A percentile compares a stretch with the other conserved stretches of the same genome.
phyloP scores from a whole-genome alignment of 139 green algal genomes.

The Tetraselmis chui region DNA sequence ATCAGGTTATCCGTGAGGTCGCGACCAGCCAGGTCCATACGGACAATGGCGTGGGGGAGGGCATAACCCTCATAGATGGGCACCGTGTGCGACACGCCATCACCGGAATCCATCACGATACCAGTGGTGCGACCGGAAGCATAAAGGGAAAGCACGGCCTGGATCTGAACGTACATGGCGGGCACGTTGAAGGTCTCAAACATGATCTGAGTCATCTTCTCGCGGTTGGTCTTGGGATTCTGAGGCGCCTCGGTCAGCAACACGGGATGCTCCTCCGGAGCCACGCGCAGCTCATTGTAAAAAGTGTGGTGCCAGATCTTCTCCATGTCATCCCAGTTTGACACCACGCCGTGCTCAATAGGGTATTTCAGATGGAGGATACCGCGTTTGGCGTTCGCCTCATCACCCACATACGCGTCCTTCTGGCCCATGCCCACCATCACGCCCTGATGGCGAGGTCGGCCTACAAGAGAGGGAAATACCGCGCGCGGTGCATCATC shows the following conservation, averaged over 20 bases:
- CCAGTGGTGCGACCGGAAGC: constrained; percentile 93
- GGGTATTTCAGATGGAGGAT: constrained; percentile 97
- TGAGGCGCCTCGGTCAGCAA: constrained; percentile 96
- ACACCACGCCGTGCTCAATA: constrained; percentile 96
- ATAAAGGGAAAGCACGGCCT: constrained; percentile 98
- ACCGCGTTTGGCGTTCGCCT: constrained; percentile 95
- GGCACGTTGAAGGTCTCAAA: constrained; percentile 98
- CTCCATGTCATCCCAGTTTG: constrained; percentile 99
- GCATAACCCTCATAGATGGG: constrained; percentile 98
- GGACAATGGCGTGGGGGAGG: constrained; percentile 92
- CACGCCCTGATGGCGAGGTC: constrained; percentile 87
- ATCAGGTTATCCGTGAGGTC: constrained; percentile 97
- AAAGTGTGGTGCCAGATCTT: constrained; percentile 99
- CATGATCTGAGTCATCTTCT: constrained; percentile 97
- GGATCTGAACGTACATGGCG: constrained; percentile 94
- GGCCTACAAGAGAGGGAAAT: constrained; percentile 94
- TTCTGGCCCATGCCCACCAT: constrained; percentile 94
- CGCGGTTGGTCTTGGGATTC: constrained; percentile 95
- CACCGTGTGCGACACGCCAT: constrained; percentile 93
- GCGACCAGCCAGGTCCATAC: constrained; percentile 90
- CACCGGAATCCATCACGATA: constrained; percentile 96
- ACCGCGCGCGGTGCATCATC: constrained; percentile 93
- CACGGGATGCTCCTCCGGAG: constrained; percentile 97
- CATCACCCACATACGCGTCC: constrained; percentile 96
- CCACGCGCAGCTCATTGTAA: constrained; percentile 99